Conservation (phyloP, 495 filamentous ascomycete genomes). For the Hypoxylon rickii region DNA sequence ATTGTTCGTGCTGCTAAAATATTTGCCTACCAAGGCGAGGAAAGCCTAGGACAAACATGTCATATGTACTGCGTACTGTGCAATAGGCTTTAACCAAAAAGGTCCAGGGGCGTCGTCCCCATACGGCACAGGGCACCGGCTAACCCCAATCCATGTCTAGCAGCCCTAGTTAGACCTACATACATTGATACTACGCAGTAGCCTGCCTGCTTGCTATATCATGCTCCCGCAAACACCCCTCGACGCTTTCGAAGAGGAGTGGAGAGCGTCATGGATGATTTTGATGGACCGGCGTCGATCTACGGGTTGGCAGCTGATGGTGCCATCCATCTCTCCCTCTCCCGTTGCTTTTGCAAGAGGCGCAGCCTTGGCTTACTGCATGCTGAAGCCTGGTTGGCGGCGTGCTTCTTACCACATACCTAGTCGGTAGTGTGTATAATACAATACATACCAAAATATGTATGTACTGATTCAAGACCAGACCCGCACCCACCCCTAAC, state of each 20-base stretch:
- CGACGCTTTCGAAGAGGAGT: constrained; percentile 5
- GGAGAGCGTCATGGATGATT: not conserved
- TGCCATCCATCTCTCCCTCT: constrained; percentile 26
- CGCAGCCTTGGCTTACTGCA: constrained; percentile 31
- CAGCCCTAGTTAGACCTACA: too few species aligned
- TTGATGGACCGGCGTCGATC: constrained; percentile 21
- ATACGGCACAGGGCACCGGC: too few species aligned
- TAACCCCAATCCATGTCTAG: too few species aligned
- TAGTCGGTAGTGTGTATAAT: too few species aligned
- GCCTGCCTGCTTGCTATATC: not conserved
- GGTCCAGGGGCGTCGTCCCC: too few species aligned
- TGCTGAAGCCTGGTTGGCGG: constrained; percentile 16
- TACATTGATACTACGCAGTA: not conserved
- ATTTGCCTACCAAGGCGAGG: constrained; percentile 1
- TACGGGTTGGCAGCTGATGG: constrained; percentile 24
- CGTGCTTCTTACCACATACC: too few species aligned
- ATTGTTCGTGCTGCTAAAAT: constrained; percentile 13
- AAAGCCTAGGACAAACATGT: not conserved
- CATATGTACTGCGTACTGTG: too few species aligned
- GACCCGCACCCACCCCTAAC: constrained; percentile 29
- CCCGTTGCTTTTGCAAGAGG: constrained; percentile 12
- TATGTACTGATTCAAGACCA: constrained; percentile 8
- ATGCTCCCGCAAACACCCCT: not conserved
- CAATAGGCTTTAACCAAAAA: too few species aligned
- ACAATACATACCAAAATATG: too few species aligned